Percentiles rank a stretch among this genome's conserved stretches.
Evolutionary conservation across 2,329 filamentous ascomycete species (phyloP).

Genomic region (Lecanicillium sp.): DNA sequence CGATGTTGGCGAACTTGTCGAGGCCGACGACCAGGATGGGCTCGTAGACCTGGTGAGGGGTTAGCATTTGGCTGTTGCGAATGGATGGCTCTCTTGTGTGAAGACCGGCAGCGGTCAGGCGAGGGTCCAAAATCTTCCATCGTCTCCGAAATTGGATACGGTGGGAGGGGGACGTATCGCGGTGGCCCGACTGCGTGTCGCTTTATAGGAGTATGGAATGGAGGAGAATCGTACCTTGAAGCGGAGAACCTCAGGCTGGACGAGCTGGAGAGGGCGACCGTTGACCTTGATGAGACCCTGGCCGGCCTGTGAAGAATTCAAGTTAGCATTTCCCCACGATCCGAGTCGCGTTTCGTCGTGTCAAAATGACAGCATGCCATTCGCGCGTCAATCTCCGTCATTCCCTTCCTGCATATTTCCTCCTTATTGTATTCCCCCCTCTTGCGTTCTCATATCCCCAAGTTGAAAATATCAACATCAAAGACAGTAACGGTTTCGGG

Average conservation of each 20-base stretch:
- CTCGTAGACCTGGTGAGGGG: slow-evolving; percentile 74
- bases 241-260: slow-evolving; percentile 93
- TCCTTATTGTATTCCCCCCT: too few species aligned
- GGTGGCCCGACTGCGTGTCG: slow-evolving; percentile 1
- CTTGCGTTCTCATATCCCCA: too few species aligned
- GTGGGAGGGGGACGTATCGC: neutral
- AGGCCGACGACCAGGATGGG: slow-evolving; percentile 93
- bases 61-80: slow-evolving; percentile 19
- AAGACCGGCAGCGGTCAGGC: too few species aligned
- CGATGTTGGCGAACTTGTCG: slow-evolving; percentile 94
- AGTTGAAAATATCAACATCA: too few species aligned
- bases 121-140: too few species aligned
- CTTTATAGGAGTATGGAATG: slow-evolving; percentile 11
- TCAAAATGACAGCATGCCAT: too few species aligned
- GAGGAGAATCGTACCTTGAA: slow-evolving; percentile 66
- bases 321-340: slow-evolving; percentile 27
- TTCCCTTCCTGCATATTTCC: too few species aligned
- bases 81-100: slow-evolving; percentile 13
- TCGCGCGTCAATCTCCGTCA: too few species aligned
- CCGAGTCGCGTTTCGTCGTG: too few species aligned
- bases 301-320: slow-evolving; percentile 30
- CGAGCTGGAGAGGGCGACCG: slow-evolving; percentile 88
- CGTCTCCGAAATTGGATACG: too few species aligned
- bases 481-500: too few species aligned
- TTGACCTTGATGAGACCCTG: slow-evolving; percentile 95